These are phyloP conservation scores for Neurospora intermedia DNA, from an alignment of 495 filamentous ascomycete species.

Conservation along the genomic window DNA sequence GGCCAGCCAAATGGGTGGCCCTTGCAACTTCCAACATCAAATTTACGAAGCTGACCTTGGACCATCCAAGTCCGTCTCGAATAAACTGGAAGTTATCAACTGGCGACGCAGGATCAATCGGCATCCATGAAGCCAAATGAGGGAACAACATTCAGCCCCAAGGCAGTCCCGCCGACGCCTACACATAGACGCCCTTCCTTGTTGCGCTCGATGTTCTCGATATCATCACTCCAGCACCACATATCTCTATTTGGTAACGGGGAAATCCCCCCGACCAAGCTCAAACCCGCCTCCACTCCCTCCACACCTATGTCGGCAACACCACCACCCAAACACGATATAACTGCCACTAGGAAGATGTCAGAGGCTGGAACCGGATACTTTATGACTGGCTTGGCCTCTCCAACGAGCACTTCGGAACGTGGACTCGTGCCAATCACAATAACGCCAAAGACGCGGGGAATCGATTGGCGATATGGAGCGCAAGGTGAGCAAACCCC, in stretches of 20 bases:
- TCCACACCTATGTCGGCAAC: background rate
- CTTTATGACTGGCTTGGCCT: background rate
- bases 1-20: background rate
- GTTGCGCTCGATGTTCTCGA: background rate
- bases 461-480: slow-evolving; percentile 20
- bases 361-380: background rate
- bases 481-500: slow-evolving; percentile 18
- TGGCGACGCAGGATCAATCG: background rate
- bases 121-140: background rate
- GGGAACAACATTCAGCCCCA: background rate
- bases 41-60: background rate
- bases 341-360: background rate
- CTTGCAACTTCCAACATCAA: background rate
- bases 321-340: background rate
- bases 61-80: background rate
- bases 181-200: background rate
- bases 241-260: background rate
- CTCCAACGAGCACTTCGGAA: background rate
- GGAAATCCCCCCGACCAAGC: background rate
- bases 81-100: background rate
- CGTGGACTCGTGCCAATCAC: background rate
- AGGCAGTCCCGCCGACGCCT: background rate
- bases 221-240: background rate
- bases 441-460: background rate
- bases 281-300: background rate